These are phyloP conservation scores for Gnaphalium uliginosum DNA, from an alignment of 129 eudicot species.

Conservation along the genomic window DNA sequence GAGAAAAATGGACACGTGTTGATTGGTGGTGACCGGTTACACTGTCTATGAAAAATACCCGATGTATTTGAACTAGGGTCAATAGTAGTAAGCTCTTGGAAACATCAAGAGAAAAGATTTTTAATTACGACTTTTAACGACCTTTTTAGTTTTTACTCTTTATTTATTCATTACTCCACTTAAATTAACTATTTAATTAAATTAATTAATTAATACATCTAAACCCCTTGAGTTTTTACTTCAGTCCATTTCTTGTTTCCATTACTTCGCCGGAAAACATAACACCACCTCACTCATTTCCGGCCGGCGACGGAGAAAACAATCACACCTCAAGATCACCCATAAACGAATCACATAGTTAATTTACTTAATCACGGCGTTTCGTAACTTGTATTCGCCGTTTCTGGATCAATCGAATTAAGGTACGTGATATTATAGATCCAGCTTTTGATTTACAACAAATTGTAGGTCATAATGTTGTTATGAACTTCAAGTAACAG, in stretches of 20 bases:
- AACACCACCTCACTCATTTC: constrained; percentile 11
- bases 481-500: not conserved
- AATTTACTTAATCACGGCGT: not conserved
- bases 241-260: constrained; percentile 16
- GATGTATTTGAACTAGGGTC: too few relatives aligned
- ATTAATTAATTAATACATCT: too few relatives aligned
- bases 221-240: constrained; percentile 5
- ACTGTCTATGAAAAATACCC: too few relatives aligned
- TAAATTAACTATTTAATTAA: not conserved
- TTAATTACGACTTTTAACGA: too few relatives aligned
- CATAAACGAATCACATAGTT: not conserved
- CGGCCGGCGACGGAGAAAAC: constrained; percentile 2
- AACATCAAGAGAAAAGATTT: too few relatives aligned
- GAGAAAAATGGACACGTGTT: too few relatives aligned
- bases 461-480: constrained; percentile 16
- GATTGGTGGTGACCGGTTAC: too few relatives aligned
- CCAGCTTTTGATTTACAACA: not conserved
- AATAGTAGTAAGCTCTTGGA: too few relatives aligned
- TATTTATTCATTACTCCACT: too few relatives aligned
- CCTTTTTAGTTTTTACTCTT: too few relatives aligned
- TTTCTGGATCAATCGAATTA: constrained; percentile 29
- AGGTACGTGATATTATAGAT: constrained; percentile 32
- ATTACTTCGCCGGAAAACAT: constrained; percentile 29
- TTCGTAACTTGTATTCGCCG: not conserved
- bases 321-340: constrained; percentile 9